These are phyloP conservation scores for Phyllosticta paracitricarpa DNA, from an alignment of 2,329 filamentous ascomycete species.

Conservation along the genomic window DNA sequence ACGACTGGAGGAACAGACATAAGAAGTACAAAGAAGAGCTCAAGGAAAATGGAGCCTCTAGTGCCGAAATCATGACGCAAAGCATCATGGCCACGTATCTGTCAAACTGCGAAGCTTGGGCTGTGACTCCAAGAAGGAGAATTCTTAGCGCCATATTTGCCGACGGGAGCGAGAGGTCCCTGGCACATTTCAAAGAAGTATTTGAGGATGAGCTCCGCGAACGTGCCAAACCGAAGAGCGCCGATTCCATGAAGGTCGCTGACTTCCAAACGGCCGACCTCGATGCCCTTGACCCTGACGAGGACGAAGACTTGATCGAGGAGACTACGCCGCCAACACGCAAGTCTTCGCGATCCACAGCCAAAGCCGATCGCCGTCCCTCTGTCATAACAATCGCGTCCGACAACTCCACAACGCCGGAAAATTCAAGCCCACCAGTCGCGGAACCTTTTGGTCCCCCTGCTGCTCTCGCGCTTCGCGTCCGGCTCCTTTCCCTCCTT, in stretches of 20 bases:
- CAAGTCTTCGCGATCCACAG: neutral
- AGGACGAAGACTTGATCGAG: constrained; percentile 10
- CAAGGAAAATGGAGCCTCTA: constrained; percentile 15
- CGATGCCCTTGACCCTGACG: constrained; percentile 8
- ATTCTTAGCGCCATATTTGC: constrained; percentile 60
- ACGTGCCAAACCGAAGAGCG: constrained; percentile 27
- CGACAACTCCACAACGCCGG: neutral
- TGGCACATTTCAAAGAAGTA: constrained; percentile 52
- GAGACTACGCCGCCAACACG: neutral
- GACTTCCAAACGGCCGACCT: constrained; percentile 2
- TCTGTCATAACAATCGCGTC: constrained; percentile 4
- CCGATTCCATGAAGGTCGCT: constrained; percentile 5
- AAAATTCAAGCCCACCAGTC: constrained; percentile 12
- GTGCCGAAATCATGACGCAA: constrained; percentile 30
- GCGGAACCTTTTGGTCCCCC: constrained; percentile 27
- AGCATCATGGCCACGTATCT: constrained; percentile 56
- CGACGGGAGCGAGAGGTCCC: constrained; percentile 45
- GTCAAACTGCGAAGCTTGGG: constrained; percentile 24
- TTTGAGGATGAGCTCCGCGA: constrained; percentile 56
- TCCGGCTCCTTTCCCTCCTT: constrained; percentile 52
- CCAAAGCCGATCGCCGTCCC: neutral
- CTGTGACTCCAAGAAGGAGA: constrained; percentile 35
- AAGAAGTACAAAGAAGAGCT: constrained; percentile 37
- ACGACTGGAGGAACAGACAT: constrained; percentile 54
- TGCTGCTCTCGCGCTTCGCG: constrained; percentile 51